Evolutionary conservation across 305 asterid species (phyloP), one percentile per base, ranked within the genome.

Genomic region (Caryopteris hybrid): DNA sequence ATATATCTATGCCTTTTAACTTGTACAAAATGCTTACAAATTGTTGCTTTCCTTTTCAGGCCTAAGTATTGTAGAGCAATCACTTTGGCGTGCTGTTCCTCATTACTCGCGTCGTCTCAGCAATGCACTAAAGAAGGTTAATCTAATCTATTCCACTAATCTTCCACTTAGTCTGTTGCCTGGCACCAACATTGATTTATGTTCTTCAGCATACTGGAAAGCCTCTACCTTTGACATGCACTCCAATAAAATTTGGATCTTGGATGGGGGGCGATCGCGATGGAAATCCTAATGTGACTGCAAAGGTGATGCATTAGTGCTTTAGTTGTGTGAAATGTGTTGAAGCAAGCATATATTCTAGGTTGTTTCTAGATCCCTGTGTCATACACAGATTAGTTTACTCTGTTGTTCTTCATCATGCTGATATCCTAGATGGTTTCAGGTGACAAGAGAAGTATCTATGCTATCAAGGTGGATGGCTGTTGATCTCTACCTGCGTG

Each of bases 201-300:
- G 62, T 76, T 48, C 69, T 73, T 64, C 89, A 94, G 99, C 98
- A 91, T 75, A 89, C 98, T 56, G 98, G 99, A 71, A 87, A 65
- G 79, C 87, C 96, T 58, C 92, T 94, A 72, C 99, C 98, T 57
- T 75, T 91, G 88, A 91, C 97, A 53, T 85, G 96, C 87, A 94
- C 99, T 52, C 99, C 99, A 10, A 94, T 94, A 80, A 91, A 83
- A 82, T 94, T 91, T 84, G 99, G 99, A 52, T 94, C 99, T 43
- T 94, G 99, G 98, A 94, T 91, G 96, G 99, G 99, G 21, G 99
- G 98, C 45, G 99, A 94, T 81, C 87, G 98, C 68, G 98, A 94
- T 82, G 99, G 99, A 79, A 94, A 94, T 79, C 99, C 98, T 69
- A 94, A 89, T 72, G 99, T 94, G 74, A 94, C 99, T 4, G 87